Evolutionary conservation across 2,329 filamentous ascomycete species (phyloP), one percentile per base, ranked within the genome.

Genomic region (Aspergillus latus): DNA sequence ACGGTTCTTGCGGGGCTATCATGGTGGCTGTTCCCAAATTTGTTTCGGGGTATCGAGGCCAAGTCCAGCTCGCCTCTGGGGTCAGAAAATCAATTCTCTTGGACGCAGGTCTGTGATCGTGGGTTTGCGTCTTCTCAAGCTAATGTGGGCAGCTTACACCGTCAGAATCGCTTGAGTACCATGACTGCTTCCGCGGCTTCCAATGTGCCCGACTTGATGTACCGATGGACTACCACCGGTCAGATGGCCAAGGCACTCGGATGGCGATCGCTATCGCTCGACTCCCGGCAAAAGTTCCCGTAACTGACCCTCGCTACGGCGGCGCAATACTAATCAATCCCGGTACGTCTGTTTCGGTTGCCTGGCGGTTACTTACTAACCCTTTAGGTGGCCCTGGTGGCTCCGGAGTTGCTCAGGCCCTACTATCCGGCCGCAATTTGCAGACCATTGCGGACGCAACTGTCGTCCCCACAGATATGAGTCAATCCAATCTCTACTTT

Each of bases 121-220:
- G n/a, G 29, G 3, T 9, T 15, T 21, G 5, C 5, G 7, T n/a
- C 10, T 28, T 11, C 5, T 13, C 9, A 28, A 7, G 15, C 11
- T 54, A 49, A 54, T 29, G 6, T 26, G 16, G 40, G 9, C 26
- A 72, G 56, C 65, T 71, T 15, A 55, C 49, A 2, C 65, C 73
- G 1, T 73, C 71, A 0, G 36, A 58, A 5, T 59, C 61, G 4
- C 62, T 76, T 6, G 52, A 69, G n/a, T 76, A 75, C 48, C 62
- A 68, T 57, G 64, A 71, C 37, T 82, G 80, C 65, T 80, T 75
- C 54, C 71, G 72, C 54, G 73, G 69, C 4, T 77, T 77, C 52
- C 71, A 79, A 60, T 82, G 80, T 59, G 78, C 80, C n/a, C 71
- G 76, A 4, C 66, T 83, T 3, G 68, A 76, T 46, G 72, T 82